Percentiles rank a stretch among this genome's conserved stretches.
These are phyloP conservation scores for Globisporangium okanoganense DNA, from an alignment of 352 stramenopile species.

Conservation along the genomic window DNA sequence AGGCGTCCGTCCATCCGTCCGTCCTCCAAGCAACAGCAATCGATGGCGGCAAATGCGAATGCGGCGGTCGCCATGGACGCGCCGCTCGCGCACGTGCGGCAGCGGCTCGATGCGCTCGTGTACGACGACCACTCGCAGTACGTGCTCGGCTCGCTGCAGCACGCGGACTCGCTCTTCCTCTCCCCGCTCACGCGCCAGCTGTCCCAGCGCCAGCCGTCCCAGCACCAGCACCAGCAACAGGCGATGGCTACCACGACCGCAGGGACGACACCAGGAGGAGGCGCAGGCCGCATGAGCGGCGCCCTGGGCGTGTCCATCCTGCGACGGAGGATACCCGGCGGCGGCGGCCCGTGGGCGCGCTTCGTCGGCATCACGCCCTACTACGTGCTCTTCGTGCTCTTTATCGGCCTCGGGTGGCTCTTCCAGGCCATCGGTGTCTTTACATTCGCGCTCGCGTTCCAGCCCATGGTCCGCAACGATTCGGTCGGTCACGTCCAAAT, in stretches of 20 bases:
- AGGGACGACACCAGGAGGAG: background rate
- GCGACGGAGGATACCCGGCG: constrained; percentile 12
- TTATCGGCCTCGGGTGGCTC: constrained; percentile 47
- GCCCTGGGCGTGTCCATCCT: constrained; percentile 21
- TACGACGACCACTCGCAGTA: constrained; percentile 47
- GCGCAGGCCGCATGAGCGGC: constrained; percentile 3
- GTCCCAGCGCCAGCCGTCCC: background rate
- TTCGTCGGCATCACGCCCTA: constrained; percentile 37
- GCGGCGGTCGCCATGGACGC: constrained; percentile 26
- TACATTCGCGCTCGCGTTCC: constrained; percentile 14
- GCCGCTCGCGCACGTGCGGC: constrained; percentile 40
- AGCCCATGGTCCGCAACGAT: constrained; percentile 5
- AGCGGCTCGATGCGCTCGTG: constrained; percentile 49
- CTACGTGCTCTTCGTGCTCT: constrained; percentile 39
- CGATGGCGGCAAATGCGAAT: background rate
- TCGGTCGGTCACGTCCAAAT: constrained; percentile 1
- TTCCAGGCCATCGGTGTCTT: constrained; percentile 38
- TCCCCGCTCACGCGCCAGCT: constrained; percentile 1
- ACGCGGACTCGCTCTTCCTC: constrained; percentile 17
- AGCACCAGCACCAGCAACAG: background rate
- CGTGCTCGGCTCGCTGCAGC: constrained; percentile 32
- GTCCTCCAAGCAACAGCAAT: background rate
- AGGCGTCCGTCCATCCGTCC: too few relatives aligned
- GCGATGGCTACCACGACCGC: too few relatives aligned
- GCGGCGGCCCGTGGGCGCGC: constrained; percentile 17